These are phyloP conservation scores for Metarhizium album DNA, from an alignment of 2,329 filamentous ascomycete species.

Conservation along the genomic window DNA sequence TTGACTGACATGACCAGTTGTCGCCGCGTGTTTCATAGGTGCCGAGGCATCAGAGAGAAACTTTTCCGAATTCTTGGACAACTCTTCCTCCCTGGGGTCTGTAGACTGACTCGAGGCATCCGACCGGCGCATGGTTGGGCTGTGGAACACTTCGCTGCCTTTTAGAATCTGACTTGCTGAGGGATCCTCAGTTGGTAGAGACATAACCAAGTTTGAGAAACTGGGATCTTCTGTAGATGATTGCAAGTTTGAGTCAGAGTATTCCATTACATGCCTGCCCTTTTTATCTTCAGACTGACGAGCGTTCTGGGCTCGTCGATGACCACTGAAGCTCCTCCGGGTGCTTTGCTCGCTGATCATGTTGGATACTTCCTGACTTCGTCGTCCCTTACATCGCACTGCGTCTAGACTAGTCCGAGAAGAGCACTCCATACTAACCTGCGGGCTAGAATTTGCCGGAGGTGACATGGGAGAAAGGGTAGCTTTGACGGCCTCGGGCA, in stretches of 20 bases:
- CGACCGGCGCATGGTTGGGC: slow-evolving; percentile 55
- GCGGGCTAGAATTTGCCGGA: slow-evolving; percentile 37
- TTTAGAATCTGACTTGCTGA: slow-evolving; percentile 86
- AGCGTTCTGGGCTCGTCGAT: slow-evolving; percentile 40
- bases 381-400: slow-evolving; percentile 33
- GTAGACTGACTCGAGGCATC: slow-evolving; percentile 25
- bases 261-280: slow-evolving; percentile 45
- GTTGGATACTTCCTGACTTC: slow-evolving; percentile 42
- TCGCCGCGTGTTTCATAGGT: slow-evolving; percentile 20
- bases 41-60: slow-evolving; percentile 6
- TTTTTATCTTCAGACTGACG: slow-evolving; percentile 32
- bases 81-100: slow-evolving; percentile 11
- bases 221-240: slow-evolving; percentile 63
- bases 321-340: slow-evolving; percentile 53
- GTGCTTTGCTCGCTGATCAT: slow-evolving; percentile 30
- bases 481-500: slow-evolving; percentile 49
- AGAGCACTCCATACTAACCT: slow-evolving; percentile 41
- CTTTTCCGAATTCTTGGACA: slow-evolving; percentile 5
- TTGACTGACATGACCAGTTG: slow-evolving; percentile 28
- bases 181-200: slow-evolving; percentile 59
- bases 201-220: slow-evolving; percentile 57
- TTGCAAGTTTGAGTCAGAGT: slow-evolving; percentile 65
- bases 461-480: slow-evolving; percentile 46
- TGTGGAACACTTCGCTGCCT: slow-evolving; percentile 79
- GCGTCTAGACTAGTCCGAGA: slow-evolving; percentile 43